A percentile compares a stretch with the other conserved stretches of the same genome.
Evolutionary conservation across 257 asterid genomes (phyloP).

Genomic region (Solanum clarkiae): DNA sequence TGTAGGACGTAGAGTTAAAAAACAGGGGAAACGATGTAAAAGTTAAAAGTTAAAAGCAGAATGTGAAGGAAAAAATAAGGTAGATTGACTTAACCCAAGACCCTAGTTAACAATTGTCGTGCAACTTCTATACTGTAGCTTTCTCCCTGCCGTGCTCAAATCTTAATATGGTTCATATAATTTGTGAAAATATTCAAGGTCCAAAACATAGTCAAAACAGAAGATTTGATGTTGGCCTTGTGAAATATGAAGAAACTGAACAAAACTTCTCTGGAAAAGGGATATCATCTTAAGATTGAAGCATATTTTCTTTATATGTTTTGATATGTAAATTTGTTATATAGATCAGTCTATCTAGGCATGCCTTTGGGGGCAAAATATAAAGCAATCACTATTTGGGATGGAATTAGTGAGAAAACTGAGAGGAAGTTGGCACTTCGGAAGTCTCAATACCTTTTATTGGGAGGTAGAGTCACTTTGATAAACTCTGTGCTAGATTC

Average conservation of each 20-base stretch:
- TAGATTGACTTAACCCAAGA: neutral
- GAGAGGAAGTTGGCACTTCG: no score
- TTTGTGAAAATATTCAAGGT: neutral
- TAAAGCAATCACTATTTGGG: no score
- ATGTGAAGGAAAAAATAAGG: neutral
- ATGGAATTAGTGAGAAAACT: no score
- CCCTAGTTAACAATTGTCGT: neutral
- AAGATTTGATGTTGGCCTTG: neutral
- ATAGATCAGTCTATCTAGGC: neutral
- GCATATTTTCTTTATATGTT: neutral
- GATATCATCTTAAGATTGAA: neutral
- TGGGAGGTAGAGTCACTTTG: no score
- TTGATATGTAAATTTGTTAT: neutral
- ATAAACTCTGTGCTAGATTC: no score
- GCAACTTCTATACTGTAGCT: neutral
- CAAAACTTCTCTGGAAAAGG: neutral
- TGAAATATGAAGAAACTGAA: neutral
- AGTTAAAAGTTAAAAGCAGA: neutral
- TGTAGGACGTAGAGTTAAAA: neutral
- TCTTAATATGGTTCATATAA: neutral
- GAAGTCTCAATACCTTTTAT: no score
- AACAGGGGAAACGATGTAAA: neutral
- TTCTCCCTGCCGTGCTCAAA: neutral
- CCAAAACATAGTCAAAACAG: neutral
- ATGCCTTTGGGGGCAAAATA: neutral